Conservation (phyloP, 768 basidiomycete species). For the Amanita inopinata region DNA sequence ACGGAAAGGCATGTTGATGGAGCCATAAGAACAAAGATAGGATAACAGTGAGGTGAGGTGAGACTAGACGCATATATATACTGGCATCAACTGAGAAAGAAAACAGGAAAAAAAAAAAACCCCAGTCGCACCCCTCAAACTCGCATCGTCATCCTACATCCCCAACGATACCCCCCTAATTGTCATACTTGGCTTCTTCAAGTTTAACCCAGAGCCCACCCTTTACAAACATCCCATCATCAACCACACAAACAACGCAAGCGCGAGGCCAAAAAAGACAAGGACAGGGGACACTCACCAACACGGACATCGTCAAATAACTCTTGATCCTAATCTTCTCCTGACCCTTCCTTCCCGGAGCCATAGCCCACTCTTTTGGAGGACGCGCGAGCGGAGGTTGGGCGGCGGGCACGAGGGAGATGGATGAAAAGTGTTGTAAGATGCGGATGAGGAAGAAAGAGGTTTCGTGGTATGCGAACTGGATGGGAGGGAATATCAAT, state of each 20-base stretch:
- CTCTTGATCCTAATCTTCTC: slow-evolving; percentile 31
- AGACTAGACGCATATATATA: no score
- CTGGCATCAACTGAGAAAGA: no score
- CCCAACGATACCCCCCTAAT: no score
- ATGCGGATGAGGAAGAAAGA: slow-evolving; percentile 46
- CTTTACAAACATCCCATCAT: slow-evolving; percentile 18
- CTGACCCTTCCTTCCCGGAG: slow-evolving; percentile 21
- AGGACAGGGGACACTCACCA: slow-evolving; percentile 20
- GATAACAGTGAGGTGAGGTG: no score
- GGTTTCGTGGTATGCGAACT: slow-evolving; percentile 49
- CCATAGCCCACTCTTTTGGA: slow-evolving; percentile 19
- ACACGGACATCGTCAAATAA: slow-evolving; percentile 34
- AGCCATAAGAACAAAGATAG: no score
- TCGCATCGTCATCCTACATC: no score
- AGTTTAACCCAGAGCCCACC: slow-evolving; percentile 37
- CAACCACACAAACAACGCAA: background rate
- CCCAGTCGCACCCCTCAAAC: no score
- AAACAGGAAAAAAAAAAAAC: no score
- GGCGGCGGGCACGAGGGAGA: slow-evolving; percentile 28
- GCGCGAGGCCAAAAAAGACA: background rate
- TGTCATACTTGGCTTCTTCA: slow-evolving; percentile 11
- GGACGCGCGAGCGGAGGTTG: slow-evolving; percentile 23
- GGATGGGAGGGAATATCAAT: background rate
- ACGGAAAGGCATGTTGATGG: no score
- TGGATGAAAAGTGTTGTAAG: slow-evolving; percentile 35